Evolutionary conservation across 257 asterid genomes (phyloP).

Genomic region (Knoxia roxburghii): DNA sequence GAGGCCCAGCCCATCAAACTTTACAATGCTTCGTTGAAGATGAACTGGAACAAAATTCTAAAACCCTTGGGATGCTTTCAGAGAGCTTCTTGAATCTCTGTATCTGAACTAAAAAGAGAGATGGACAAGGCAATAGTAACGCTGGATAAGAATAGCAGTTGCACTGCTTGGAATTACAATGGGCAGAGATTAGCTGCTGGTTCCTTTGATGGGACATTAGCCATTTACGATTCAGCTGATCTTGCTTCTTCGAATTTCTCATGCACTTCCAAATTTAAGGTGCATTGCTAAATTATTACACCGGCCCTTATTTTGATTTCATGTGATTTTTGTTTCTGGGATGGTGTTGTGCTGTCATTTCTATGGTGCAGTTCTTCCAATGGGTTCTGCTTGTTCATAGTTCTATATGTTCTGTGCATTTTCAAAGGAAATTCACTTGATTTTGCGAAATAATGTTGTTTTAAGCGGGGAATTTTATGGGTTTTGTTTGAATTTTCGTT

Average conservation of each 20-base stretch:
- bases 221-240: conserved; percentile 52
- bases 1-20: too few relatives aligned
- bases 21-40: too few relatives aligned
- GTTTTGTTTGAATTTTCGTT: not conserved
- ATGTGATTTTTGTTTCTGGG: not conserved
- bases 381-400: not conserved
- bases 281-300: not conserved
- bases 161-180: conserved; percentile 78
- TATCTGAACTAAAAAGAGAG: too few relatives aligned
- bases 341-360: too few relatives aligned
- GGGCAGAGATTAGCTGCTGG: conserved; percentile 80
- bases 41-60: not conserved
- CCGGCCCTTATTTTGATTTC: not conserved
- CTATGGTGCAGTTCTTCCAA: not conserved
- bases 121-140: conserved; percentile 57
- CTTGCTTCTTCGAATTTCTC: conserved; percentile 60
- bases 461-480: not conserved
- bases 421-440: not conserved
- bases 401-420: not conserved
- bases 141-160: conserved; percentile 56
- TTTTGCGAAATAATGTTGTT: not conserved
- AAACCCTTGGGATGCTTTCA: conserved; percentile 3
- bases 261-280: conserved; percentile 55
- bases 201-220: conserved; percentile 47
- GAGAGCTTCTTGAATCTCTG: not conserved